phyloP scores from a whole-genome alignment of 805 yeast genomes.

The Saccharomycopsis fodiens region DNA sequence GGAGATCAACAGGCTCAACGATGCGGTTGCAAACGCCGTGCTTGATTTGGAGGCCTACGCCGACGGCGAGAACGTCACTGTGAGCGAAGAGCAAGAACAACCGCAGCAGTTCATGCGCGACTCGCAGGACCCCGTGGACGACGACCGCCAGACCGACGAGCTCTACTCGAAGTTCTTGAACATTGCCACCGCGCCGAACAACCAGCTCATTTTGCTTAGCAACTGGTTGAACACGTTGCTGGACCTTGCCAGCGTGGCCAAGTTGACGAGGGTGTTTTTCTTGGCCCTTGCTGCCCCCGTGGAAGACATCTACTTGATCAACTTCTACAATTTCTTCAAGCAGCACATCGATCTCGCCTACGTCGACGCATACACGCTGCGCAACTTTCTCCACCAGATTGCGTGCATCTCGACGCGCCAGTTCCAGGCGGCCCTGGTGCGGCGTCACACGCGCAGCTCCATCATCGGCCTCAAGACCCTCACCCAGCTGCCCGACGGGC shows the following conservation, averaged over 20 bases:
- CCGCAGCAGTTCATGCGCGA: neutral
- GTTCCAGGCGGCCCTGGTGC: neutral
- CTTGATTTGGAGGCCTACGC: slow-evolving; percentile 69
- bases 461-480: slow-evolving; percentile 8
- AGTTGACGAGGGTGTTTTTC: slow-evolving; percentile 64
- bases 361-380: slow-evolving; percentile 65
- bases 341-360: slow-evolving; percentile 53
- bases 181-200: slow-evolving; percentile 34
- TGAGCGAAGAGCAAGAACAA: slow-evolving; percentile 4
- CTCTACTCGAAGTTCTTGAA: slow-evolving; percentile 62
- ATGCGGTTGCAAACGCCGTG: slow-evolving; percentile 55
- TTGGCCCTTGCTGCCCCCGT: slow-evolving; percentile 59
- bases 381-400: slow-evolving; percentile 71
- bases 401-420: slow-evolving; percentile 21
- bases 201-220: slow-evolving; percentile 29
- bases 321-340: slow-evolving; percentile 40
- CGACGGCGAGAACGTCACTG: slow-evolving; percentile 38
- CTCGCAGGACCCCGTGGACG: slow-evolving; percentile 14
- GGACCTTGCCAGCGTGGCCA: slow-evolving; percentile 35
- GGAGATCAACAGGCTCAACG: slow-evolving; percentile 78
- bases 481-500: neutral
- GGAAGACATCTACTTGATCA: slow-evolving; percentile 50
- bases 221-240: slow-evolving; percentile 38
- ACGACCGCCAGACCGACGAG: slow-evolving; percentile 54
- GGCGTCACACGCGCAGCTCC: neutral